phyloP scores from a whole-genome alignment of 1,284 basidiomycete genomes.

The Malassezia pachydermatis region DNA sequence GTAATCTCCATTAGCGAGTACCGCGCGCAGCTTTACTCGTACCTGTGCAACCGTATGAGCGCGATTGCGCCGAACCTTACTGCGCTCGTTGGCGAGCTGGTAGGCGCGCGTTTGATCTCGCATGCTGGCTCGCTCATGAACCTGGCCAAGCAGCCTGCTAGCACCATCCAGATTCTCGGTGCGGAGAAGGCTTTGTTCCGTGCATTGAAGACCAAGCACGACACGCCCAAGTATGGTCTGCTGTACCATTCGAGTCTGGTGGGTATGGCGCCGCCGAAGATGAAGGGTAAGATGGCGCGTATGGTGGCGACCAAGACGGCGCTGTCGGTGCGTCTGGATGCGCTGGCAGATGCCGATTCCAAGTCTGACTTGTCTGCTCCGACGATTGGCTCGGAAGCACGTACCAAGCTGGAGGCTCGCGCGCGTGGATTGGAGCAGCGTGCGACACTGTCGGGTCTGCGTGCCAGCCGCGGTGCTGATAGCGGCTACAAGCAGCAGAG shows the following conservation, averaged over 20 bases:
- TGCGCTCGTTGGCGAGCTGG: constrained; percentile 87
- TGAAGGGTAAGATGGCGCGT: constrained; percentile 99
- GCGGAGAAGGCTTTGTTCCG: constrained; percentile 98
- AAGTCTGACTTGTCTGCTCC: constrained; percentile 70
- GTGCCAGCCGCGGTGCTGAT: constrained; percentile 25
- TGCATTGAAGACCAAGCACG: constrained; percentile 95
- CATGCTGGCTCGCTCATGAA: constrained; percentile 90
- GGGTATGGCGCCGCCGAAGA: constrained; percentile 91
- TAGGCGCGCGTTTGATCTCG: constrained; percentile 88
- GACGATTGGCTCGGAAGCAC: constrained; percentile 81
- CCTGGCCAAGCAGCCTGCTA: constrained; percentile 91
- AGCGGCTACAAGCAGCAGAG: constrained; percentile 41
- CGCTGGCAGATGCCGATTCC: constrained; percentile 79
- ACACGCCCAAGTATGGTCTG: constrained; percentile 94
- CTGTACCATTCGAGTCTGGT: constrained; percentile 84
- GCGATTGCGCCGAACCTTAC: constrained; percentile 95
- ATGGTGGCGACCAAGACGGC: constrained; percentile 93
- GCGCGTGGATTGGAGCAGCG: constrained; percentile 67
- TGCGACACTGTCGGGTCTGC: constrained; percentile 25
- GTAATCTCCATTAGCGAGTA: constrained; percentile 91
- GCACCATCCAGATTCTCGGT: constrained; percentile 93
- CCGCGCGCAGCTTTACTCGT: constrained; percentile 82
- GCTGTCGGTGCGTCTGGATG: constrained; percentile 90
- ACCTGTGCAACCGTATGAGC: constrained; percentile 91
- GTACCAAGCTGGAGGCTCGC: constrained; percentile 86